phyloP scores from a whole-genome alignment of 352 stramenopile genomes.

The Albugo candida region DNA sequence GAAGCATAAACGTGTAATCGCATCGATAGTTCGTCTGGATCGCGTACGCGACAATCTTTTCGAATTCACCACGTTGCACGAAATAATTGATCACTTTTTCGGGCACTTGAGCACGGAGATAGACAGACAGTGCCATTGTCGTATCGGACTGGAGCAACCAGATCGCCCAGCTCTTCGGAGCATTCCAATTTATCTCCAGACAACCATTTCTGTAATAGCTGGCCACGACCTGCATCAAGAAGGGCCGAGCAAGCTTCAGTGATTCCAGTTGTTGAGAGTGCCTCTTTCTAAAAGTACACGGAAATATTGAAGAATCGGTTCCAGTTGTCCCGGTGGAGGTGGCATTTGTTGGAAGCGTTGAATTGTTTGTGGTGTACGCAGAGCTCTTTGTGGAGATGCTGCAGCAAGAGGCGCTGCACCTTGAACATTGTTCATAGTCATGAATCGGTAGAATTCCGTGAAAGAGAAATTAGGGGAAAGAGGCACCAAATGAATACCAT shows the following conservation, averaged over 20 bases:
- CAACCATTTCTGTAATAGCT: constrained; percentile 99
- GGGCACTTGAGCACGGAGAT: constrained; percentile 92
- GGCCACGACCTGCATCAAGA: constrained; percentile 93
- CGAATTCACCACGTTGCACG: constrained; percentile 96
- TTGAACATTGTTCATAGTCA: constrained; percentile 67
- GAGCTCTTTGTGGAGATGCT: constrained; percentile 74
- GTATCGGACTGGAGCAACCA: constrained; percentile 90
- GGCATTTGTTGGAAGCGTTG: constrained; percentile 97
- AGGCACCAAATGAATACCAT: constrained; percentile 18
- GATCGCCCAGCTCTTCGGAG: constrained; percentile 93
- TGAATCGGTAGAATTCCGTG: constrained; percentile 93
- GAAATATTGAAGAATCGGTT: constrained; percentile 99
- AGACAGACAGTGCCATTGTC: constrained; percentile 97
- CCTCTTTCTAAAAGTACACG: constrained; percentile 95
- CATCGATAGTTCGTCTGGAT: constrained; percentile 94
- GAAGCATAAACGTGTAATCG: constrained; percentile 98
- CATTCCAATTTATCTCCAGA: constrained; percentile 98
- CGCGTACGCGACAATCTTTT: constrained; percentile 96
- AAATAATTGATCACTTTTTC: constrained; percentile 99
- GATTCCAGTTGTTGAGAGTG: constrained; percentile 98
- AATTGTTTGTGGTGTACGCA: constrained; percentile 97
- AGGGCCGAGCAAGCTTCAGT: constrained; percentile 94
- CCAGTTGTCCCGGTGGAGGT: constrained; percentile 87
- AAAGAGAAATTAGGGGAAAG: constrained; percentile 76
- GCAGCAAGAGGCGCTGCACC: constrained; percentile 75